Base-by-base conservation (phyloP, 352 stramenopile species). In the Phytophthora europaea region DNA sequence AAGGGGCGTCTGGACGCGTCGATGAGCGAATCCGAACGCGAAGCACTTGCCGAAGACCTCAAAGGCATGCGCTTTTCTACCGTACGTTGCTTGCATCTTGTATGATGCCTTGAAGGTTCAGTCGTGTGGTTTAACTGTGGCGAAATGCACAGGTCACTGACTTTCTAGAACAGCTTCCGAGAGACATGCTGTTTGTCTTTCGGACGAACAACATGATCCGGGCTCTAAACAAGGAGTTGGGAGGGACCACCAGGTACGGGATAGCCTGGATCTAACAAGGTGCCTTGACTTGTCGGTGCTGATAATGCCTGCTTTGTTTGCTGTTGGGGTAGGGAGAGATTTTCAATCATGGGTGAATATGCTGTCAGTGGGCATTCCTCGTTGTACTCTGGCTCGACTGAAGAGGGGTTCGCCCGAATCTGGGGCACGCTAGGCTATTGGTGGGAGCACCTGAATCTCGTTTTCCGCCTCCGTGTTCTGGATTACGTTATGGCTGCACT, bases 181-280 rank as follows among this genome's bases (percentile, higher is more conserved):
- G 90, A 7, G 93, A 98, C 61, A 96, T 98, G 87, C 67, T 98
- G 15, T 98, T 98, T 61, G 88, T 98, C 18, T 94, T 97, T 51
- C 89, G 92, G 33, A 97, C 89, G 22, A 97, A 94, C 75, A 97
- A 98, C 67, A 95, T 98, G 82, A 91, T 97, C 48, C 90, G 93
- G 6, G 80, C 87, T 23, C 75, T 98, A 23, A 98, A 98, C 78
- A 97, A 97, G 59, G 88, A 95, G 22, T 72, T 97, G 0, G 90
- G 90, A 38, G 90, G 92, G 10, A 92, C 88, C 4, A 94, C 83
- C 0, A 81, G 87, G 80, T 93, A 53, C 40, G 70, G 47, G 43
- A 4, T 51, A 51, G 33, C 47, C 40, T 54, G 20, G 20, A 15
- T 51, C 23, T 16, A 23, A 4, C 10, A 18, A 23, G 18, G n/a